These are phyloP conservation scores for Aspergillus neoniger DNA, from an alignment of 2,329 filamentous ascomycete genomes.

Conservation along the genomic window DNA sequence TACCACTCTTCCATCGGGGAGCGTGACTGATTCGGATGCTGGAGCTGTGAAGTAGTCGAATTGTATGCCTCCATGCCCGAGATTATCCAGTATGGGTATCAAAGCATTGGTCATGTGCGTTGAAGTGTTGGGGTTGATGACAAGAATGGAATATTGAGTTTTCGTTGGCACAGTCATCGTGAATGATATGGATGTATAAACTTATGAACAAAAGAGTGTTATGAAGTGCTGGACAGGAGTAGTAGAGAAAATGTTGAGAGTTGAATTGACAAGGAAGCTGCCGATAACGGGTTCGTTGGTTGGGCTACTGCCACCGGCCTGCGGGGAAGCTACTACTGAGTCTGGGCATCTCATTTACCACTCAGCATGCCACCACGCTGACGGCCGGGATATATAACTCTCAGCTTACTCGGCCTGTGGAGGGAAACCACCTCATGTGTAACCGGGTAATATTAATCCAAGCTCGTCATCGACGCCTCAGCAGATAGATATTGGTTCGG, in stretches of 20 bases:
- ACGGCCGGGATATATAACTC: not conserved
- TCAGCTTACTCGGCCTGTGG: not conserved
- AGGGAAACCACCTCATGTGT: not conserved
- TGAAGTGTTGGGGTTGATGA: slow-evolving; percentile 51
- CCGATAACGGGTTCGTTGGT: slow-evolving; percentile 1
- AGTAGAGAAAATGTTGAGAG: no score
- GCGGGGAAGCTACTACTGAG: not conserved
- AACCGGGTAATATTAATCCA: not conserved
- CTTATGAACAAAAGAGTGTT: not conserved
- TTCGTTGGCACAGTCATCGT: slow-evolving; percentile 10
- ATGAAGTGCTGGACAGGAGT: no score
- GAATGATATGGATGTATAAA: not conserved
- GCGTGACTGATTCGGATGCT: slow-evolving; percentile 27
- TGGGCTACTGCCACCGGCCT: no score
- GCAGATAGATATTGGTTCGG: not conserved
- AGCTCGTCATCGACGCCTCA: not conserved
- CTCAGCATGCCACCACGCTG: not conserved
- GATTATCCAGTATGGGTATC: slow-evolving; percentile 41
- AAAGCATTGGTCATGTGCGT: slow-evolving; percentile 47
- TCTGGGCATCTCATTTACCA: not conserved
- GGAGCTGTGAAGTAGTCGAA: slow-evolving; percentile 46
- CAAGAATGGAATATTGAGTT: slow-evolving; percentile 36
- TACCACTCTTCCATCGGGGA: slow-evolving; percentile 32
- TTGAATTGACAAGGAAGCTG: not conserved
- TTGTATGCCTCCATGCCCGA: slow-evolving; percentile 39